Evolutionary conservation across 2,329 filamentous ascomycete species (phyloP).

Genomic region (Claviceps digitariae): DNA sequence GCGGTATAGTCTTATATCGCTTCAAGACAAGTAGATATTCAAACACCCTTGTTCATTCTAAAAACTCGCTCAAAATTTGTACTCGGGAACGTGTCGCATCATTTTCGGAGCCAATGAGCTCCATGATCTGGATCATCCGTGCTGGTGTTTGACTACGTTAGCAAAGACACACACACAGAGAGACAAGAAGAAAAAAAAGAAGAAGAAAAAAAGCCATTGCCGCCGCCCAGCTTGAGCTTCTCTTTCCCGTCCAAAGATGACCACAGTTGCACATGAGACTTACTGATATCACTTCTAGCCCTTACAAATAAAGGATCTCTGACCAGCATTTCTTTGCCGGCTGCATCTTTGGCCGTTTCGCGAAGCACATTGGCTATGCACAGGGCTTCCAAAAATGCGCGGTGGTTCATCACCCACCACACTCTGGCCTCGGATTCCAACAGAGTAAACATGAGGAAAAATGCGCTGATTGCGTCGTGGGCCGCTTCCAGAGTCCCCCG

Average conservation of each 20-base stretch:
- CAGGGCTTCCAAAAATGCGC: slow-evolving; percentile 63
- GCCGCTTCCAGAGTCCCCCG: slow-evolving; percentile 61
- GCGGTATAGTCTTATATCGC: background rate
- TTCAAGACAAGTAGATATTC: background rate
- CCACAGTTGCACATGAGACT: slow-evolving; percentile 14
- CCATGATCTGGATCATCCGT: slow-evolving; percentile 52
- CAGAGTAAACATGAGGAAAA: slow-evolving; percentile 58
- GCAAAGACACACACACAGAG: background rate
- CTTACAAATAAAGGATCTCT: slow-evolving; percentile 47
- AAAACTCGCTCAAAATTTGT: slow-evolving; percentile 41
- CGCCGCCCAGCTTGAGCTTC: background rate
- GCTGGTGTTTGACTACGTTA: slow-evolving; percentile 21
- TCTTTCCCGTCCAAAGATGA: background rate
- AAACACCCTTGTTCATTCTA: slow-evolving; percentile 15
- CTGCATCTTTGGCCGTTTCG: slow-evolving; percentile 33
- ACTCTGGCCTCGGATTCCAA: slow-evolving; percentile 61
- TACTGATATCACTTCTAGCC: slow-evolving; percentile 47
- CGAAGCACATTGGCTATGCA: slow-evolving; percentile 50
- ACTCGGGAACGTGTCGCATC: slow-evolving; percentile 47
- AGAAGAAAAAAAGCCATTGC: too few relatives aligned
- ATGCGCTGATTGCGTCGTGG: slow-evolving; percentile 59
- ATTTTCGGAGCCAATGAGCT: slow-evolving; percentile 42
- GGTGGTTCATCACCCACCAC: slow-evolving; percentile 77
- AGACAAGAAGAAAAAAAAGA: background rate
- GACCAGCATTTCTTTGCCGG: slow-evolving; percentile 29